phyloP scores from a whole-genome alignment of 2,329 filamentous ascomycete species.

The Ophiostoma sp. region DNA sequence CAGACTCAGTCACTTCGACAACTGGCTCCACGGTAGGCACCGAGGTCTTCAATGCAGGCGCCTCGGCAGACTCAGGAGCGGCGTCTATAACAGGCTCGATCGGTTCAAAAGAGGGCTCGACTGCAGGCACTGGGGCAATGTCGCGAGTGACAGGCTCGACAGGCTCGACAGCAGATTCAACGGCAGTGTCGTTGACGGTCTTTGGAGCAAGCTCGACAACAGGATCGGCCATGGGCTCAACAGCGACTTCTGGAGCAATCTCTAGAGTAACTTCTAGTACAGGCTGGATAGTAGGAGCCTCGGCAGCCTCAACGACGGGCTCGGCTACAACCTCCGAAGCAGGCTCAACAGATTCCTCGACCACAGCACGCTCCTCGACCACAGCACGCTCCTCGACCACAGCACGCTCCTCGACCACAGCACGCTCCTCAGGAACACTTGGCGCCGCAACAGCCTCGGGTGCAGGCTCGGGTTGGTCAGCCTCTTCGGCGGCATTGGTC shows the following conservation, averaged over 20 bases:
- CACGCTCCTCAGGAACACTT: background rate
- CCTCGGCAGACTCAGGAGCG: too few relatives aligned
- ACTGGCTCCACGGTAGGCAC: background rate
- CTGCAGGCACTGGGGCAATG: background rate
- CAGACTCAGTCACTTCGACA: background rate
- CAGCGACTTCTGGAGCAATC: background rate
- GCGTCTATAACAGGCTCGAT: background rate
- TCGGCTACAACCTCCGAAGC: background rate
- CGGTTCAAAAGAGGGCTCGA: background rate
- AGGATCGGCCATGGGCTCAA: constrained; percentile 4
- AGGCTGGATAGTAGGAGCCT: background rate
- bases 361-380: background rate
- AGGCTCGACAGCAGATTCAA: background rate
- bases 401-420: background rate
- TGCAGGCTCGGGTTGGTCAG: background rate
- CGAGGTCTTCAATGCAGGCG: background rate
- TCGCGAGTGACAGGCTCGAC: background rate
- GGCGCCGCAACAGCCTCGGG: background rate
- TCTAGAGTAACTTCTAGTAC: background rate
- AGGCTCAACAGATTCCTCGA: background rate
- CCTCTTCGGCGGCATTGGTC: background rate
- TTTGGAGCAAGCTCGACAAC: background rate
- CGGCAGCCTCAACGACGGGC: background rate
- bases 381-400: background rate
- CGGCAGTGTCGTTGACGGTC: too few relatives aligned